Evolutionary conservation across 164 flowering plant genomes (phyloP), one percentile per base, ranked within the genome.

Genomic region (Platanus orientalis): DNA sequence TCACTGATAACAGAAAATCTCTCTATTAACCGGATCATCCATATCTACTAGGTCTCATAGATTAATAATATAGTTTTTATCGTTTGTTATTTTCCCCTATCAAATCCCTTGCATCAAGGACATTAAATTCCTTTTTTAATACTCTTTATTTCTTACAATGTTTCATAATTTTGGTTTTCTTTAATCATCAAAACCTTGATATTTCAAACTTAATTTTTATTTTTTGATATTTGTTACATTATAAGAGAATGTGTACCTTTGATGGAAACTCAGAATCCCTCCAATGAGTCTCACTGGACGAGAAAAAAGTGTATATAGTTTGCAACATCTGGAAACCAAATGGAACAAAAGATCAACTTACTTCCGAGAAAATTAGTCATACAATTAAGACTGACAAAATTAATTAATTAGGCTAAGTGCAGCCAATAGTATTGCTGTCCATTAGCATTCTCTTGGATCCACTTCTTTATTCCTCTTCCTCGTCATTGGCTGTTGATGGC

Each of bases 381-480:
- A 45, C 19, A 19, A 45, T 16, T 13, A 45, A 17, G 49, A 5
- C 16, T 14, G 49, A 7, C 42, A 36, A 36, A 39, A 34, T 27
- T 39, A 42, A 40, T 51, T 34, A 30, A 19, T 53, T 54, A 63
- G 23, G 36, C 29, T 2, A 27, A 26, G 45, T 32, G 5, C n/a
- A 36, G 24, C 50, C 73, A 54, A 59, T 48, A 20, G 13, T n/a
- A 17, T 42, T 54, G 19, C 32, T 45, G 20, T 64, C 61, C 23
- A 20, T 60, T 19, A 54, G 57, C 24, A 36, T 47, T 58, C 67
- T 62, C 54, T 42, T 69, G 29, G 76, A 71, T 24, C 70, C 71
- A 58, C 39, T 58, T 19, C 58, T 49, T 1, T 78, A 64, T 16
- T 74, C 75, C 17, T 69, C 75, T 27, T 71, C 81, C 17, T 32